Base-by-base conservation (phyloP, 2,329 filamentous ascomycete genomes). In the Microdochium paspali region DNA sequence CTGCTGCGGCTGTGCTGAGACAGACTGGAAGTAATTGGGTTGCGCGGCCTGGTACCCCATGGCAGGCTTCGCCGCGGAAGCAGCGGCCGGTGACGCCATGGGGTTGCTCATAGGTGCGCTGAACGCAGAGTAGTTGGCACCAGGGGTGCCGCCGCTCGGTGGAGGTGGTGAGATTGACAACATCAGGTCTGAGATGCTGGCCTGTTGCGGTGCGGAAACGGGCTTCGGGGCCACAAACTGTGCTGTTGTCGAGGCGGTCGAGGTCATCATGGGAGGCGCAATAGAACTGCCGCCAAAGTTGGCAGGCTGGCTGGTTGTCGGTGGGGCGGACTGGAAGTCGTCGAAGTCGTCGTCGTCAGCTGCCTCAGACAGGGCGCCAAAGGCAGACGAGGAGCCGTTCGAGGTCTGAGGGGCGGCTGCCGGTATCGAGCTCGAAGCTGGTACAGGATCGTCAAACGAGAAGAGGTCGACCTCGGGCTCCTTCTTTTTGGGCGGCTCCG, bases 11-110 rank as follows among this genome's bases (percentile, higher is more conserved):
- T 50, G 68, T 52, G 57, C 65, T 54, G 57, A 68, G 3, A 97
- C 84, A 0, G 89, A 93, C 46, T 89, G 90, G 66, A 91, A 98
- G 72, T 98, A 98, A 69, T 98, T 98, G 46, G 93, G 93, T 21
- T 85, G 83, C 1, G 83, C 67, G 2, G 86, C 79, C 66, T 94
- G 87, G 68, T 83, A 95, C 44, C 79, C 77, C 9, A 80, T 76
- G 61, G 81, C 80, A 4, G 74, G 64, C 44, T 72, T 62, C 57
- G 76, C n/a, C n/a, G n/a, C n/a, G n/a, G n/a, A 71, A 23, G 61
- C 56, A 10, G 18, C 12, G 23, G 35, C 7, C 45, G 66, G 53
- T 12, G 68, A 57, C 51, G 68, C 59, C 62, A 71, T 57, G 56
- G 70, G 57, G 53, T 64, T 51, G 54, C 65, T 51, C 50, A 66